Evolutionary conservation across 2,329 filamentous ascomycete species (phyloP).

Genomic region (Calonectria pauciramosa): DNA sequence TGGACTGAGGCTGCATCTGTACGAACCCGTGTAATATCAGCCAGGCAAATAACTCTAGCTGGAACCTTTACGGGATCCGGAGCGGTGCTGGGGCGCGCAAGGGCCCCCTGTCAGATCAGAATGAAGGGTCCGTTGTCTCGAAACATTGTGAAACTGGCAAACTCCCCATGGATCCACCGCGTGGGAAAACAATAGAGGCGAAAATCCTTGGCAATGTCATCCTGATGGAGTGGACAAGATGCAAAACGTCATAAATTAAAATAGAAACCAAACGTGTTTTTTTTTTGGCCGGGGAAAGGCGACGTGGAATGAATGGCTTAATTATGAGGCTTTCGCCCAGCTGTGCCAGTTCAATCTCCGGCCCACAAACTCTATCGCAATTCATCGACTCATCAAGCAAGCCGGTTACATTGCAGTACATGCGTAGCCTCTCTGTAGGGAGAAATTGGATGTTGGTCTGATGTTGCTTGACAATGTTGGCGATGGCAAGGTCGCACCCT

Average conservation of each 20-base stretch:
- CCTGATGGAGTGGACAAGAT: background rate
- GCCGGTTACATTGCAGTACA: background rate
- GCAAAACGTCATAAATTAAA: background rate
- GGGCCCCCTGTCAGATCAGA: constrained; percentile 2
- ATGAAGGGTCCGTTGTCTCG: constrained; percentile 10
- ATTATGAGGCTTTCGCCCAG: background rate
- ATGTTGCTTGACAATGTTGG: background rate
- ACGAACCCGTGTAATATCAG: background rate
- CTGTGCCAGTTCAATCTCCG: background rate
- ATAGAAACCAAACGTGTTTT: background rate
- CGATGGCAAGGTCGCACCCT: background rate
- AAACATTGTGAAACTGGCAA: constrained; percentile 7
- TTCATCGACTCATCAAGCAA: background rate
- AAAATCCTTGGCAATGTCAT: background rate
- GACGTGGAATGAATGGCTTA: background rate
- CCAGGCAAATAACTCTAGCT: background rate
- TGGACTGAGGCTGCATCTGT: background rate
- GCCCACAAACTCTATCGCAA: constrained; percentile 6
- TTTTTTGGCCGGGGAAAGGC: background rate
- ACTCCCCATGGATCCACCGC: background rate
- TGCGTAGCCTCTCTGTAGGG: background rate
- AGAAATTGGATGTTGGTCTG: background rate
- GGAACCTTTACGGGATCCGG: background rate
- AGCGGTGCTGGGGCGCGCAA: background rate
- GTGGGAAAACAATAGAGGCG: background rate